phyloP scores from a whole-genome alignment of 2,329 filamentous ascomycete genomes.

The Cladorrhinum sp. region DNA sequence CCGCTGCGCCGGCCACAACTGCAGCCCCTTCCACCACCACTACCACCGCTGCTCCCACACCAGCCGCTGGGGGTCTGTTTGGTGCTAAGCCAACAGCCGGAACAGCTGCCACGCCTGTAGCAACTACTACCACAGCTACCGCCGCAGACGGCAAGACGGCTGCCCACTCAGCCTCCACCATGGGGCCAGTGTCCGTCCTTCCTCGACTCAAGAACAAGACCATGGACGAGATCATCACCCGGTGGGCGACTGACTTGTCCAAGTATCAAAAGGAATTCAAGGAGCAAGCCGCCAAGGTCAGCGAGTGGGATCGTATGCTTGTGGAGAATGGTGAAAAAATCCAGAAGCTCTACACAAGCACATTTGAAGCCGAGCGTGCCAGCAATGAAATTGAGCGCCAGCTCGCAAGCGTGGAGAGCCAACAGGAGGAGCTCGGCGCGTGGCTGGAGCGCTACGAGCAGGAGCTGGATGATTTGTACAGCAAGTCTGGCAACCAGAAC shows the following conservation, averaged over 20 bases:
- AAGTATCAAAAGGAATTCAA: conserved; percentile 98
- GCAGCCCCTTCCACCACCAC: conserved; percentile 28
- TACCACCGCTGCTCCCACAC: conserved; percentile 29
- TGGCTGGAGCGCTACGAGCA: conserved; percentile 90
- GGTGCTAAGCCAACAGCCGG: conserved; percentile 25
- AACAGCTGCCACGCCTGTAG: conserved; percentile 23
- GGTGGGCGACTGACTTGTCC: conserved; percentile 91
- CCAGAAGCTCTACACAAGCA: conserved; percentile 85
- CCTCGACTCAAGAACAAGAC: conserved; percentile 96
- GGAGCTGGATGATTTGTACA: conserved; percentile 86
- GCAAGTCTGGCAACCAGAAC: conserved; percentile 68
- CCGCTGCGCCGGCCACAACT: conserved; percentile 29
- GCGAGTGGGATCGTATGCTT: conserved; percentile 85
- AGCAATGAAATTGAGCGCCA: conserved; percentile 93
- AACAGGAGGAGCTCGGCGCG: conserved; percentile 83
- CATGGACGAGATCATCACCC: conserved; percentile 97
- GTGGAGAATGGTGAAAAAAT: conserved; percentile 96
- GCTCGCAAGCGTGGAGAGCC: conserved; percentile 81
- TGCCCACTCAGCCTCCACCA: conserved; percentile 67
- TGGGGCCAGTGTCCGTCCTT: conserved; percentile 77
- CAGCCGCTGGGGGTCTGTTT: conserved; percentile 28
- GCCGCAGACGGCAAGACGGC: conserved; percentile 26
- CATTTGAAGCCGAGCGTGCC: conserved; percentile 89
- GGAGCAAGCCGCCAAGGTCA: conserved; percentile 80
- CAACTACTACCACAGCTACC: conserved; percentile 30